Evolutionary conservation across 176 grass and related monocot genomes (phyloP), one percentile per base, ranked within the genome.

Genomic region (Melocanna baccifera): DNA sequence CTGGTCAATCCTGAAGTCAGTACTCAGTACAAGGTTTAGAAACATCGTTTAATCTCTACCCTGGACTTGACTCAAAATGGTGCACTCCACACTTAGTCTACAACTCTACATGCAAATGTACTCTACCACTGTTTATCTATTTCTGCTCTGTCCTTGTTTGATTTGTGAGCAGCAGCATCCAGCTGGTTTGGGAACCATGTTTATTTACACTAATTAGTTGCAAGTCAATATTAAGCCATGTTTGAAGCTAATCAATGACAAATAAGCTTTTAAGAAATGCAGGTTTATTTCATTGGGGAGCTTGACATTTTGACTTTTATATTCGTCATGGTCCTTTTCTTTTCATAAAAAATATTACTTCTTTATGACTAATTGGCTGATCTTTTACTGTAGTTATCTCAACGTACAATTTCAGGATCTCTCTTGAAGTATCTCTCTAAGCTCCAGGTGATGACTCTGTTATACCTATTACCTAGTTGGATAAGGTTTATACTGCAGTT

Each of bases 391-490:
- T 89, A 99, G 96, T 90, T 99, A 78, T 99, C 96, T 61, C 96
- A 99, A 66, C 89, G 96, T 19, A 99, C 93, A 40, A 93, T 99
- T 67, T 94, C 96, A 86, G 93, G 96, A 88, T 96, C 96, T 76
- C 89, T 99, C 77, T 89, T 99, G 91, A 99, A 99, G 82, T 99
- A 96, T 89, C 93, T 99, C 37, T 96, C 96, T 83, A 99, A 99
- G 84, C 88, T 99, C 71, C 96, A 99, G 96, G 96, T 96, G 75
- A 67, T 85, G 18, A 28, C 47, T 82, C 40, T 62, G 6, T 66
- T 69, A 55, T 62, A 57, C 20, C 14, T 50, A 5, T 15, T 48
- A 3, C 37, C 26, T 34, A 52, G 7, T 67, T 87, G 40, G 37
- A 83, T 77, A 79, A 62, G 59, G 36, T 58, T 40, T 30, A 32